phyloP scores from a whole-genome alignment of 306 rosid species.

The Echinosophora koreensis region DNA sequence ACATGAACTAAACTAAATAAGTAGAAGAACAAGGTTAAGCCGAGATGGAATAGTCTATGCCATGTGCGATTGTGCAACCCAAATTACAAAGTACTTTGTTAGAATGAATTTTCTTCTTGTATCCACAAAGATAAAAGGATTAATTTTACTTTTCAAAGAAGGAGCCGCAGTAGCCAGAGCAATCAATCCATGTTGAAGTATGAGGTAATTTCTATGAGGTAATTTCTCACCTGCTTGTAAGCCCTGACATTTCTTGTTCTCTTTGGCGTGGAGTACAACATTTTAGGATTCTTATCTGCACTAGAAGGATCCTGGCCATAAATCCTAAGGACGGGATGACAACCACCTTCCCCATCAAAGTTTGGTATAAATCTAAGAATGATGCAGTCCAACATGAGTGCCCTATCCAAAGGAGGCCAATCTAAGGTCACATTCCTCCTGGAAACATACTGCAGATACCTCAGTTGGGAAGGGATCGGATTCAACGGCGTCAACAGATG shows the following conservation, averaged over 20 bases:
- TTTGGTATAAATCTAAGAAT: slow-evolving; percentile 80
- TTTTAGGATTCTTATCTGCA: slow-evolving; percentile 68
- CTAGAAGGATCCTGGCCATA: slow-evolving; percentile 84
- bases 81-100: slow-evolving; percentile 20
- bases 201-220: slow-evolving; percentile 43
- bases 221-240: slow-evolving; percentile 79
- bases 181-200: slow-evolving; percentile 18
- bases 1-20: neutral
- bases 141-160: neutral
- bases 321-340: slow-evolving; percentile 82
- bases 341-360: slow-evolving; percentile 78
- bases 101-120: neutral
- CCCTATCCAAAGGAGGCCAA: slow-evolving; percentile 96
- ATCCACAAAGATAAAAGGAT: neutral
- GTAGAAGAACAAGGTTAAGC: slow-evolving; percentile 6
- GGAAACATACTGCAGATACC: slow-evolving; percentile 87
- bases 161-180: neutral
- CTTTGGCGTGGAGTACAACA: slow-evolving; percentile 76
- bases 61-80: slow-evolving; percentile 1
- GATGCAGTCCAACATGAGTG: slow-evolving; percentile 86
- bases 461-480: slow-evolving; percentile 88
- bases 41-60: slow-evolving; percentile 20
- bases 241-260: slow-evolving; percentile 62
- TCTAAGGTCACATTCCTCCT: slow-evolving; percentile 89
- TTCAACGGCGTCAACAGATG: slow-evolving; percentile 74